Percentiles rank a stretch among this genome's conserved stretches.
These are phyloP conservation scores for Setaria italica DNA, from an alignment of 202 grass and related monocot species.

Conservation along the genomic window DNA sequence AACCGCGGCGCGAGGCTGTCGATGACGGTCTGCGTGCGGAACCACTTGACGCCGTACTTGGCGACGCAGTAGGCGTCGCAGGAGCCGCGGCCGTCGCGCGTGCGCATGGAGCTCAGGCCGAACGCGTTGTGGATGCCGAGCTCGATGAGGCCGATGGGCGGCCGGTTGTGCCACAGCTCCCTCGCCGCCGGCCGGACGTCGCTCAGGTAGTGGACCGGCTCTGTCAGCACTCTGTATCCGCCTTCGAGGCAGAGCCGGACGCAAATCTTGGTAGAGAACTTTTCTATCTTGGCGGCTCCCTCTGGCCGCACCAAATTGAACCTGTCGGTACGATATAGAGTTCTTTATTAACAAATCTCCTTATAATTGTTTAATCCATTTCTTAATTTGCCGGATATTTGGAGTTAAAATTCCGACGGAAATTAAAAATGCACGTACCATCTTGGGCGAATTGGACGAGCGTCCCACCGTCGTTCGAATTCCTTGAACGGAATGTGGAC, in stretches of 20 bases:
- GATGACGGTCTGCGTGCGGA: slow-evolving; percentile 80
- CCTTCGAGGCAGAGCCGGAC: slow-evolving; percentile 77
- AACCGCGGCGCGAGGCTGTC: slow-evolving; percentile 68
- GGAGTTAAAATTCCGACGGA: not conserved
- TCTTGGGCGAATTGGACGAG: slow-evolving; percentile 53
- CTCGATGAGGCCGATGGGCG: slow-evolving; percentile 70
- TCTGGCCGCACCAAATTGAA: slow-evolving; percentile 49
- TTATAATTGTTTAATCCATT: no score
- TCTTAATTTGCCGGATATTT: no score
- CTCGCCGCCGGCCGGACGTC: slow-evolving; percentile 77
- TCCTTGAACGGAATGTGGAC: slow-evolving; percentile 55
- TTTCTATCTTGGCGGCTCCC: slow-evolving; percentile 60
- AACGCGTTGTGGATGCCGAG: slow-evolving; percentile 76
- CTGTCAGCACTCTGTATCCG: slow-evolving; percentile 76
- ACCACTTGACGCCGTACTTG: slow-evolving; percentile 93
- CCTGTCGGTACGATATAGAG: not conserved
- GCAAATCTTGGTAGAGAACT: slow-evolving; percentile 72
- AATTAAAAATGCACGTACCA: slow-evolving; percentile 36
- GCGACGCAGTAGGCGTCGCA: slow-evolving; percentile 88
- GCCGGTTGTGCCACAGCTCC: slow-evolving; percentile 49
- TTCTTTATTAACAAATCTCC: not conserved
- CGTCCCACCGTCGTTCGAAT: slow-evolving; percentile 57
- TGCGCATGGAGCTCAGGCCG: slow-evolving; percentile 53
- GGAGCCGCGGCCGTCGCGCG: slow-evolving; percentile 49
- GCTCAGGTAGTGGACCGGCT: slow-evolving; percentile 76